These are phyloP conservation scores for Thozetella sp. DNA, from an alignment of 495 filamentous ascomycete species.

Conservation along the genomic window DNA sequence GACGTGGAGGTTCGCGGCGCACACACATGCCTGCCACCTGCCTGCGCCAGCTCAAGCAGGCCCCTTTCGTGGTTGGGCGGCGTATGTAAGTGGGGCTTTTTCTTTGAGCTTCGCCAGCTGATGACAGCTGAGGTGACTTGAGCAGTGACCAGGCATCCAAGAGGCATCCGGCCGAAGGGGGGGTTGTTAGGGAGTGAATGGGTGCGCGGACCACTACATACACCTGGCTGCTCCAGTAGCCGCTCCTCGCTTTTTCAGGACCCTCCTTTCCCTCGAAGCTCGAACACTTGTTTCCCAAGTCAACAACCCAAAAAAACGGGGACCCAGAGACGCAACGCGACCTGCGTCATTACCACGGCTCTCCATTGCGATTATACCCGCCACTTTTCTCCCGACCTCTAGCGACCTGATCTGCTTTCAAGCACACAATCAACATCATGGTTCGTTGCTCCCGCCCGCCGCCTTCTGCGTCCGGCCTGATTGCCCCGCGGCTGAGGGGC, in stretches of 20 bases:
- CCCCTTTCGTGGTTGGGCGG: no score
- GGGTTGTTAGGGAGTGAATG: not conserved
- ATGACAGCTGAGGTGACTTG: not conserved
- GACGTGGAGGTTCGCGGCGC: not conserved
- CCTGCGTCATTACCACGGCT: not conserved
- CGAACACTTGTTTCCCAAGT: not conserved
- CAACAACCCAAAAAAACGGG: slow-evolving; percentile 2
- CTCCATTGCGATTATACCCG: not conserved
- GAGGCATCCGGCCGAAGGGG: no score
- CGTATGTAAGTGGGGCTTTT: not conserved
- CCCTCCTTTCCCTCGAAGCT: slow-evolving; percentile 2
- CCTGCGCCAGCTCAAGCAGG: not conserved
- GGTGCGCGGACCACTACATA: not conserved
- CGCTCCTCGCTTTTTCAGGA: not conserved
- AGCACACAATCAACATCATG: slow-evolving; percentile 1
- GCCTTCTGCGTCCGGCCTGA: not conserved
- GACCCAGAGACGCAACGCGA: slow-evolving; percentile 1
- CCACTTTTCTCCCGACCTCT: not conserved
- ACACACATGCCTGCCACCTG: no score
- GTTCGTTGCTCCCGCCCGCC: not conserved
- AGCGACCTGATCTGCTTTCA: not conserved
- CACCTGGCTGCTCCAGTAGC: not conserved
- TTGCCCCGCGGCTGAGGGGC: slow-evolving; percentile 8
- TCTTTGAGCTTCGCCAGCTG: not conserved
- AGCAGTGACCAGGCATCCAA: no score